Evolutionary conservation across 192 early-diverging fungal genomes (phyloP), one percentile per base, ranked within the genome.

Genomic region (Backusella parvicylindrica): DNA sequence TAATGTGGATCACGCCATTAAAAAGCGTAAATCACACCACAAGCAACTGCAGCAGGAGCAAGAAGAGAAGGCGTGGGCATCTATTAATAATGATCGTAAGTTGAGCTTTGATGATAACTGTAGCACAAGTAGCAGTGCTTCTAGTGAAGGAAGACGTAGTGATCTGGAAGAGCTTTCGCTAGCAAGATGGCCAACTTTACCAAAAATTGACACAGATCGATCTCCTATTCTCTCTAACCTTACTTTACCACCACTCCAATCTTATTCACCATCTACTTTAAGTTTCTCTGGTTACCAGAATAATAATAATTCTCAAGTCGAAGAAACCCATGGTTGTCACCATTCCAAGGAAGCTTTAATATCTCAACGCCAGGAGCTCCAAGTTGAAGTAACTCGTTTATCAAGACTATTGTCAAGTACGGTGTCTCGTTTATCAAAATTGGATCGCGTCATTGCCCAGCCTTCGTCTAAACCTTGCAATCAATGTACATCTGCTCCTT

Each of bases 381-480:
- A 87, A 56, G 75, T 81, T 26, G 85, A 89, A 69, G 85, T 89
- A 6, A 72, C 82, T 12, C 82, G 86, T 66, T 56, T 89, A 21
- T 82, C 79, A 11, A 82, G 77, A 72, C 65, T 89, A 7, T 67
- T 89, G 2, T 82, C 79, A 15, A 75, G 80, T 26, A 84, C 88
- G 7, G 80, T 82, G 2, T 84, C 86, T 16, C 82, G 86, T 7
- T 73, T 89, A 26, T 81, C 75, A 70, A 82, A 81, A 6, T 69
- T 89, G 13, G 86, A 89, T 71, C 50, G 64, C 3, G 38, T 23
- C 5, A 63, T 77, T 28, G 30, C 31, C 38, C 26, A 47, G 28
- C n/a, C 49, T 36, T 26, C 23, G 18, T 38, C 33, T 35, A 8
- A 13, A 33, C n/a, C n/a, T 23, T 68, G 36, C 23, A 68, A 68